Percentiles rank a stretch among this genome's conserved stretches.
phyloP scores from a whole-genome alignment of 345 rosid genomes.

The Mercurialis annua region DNA sequence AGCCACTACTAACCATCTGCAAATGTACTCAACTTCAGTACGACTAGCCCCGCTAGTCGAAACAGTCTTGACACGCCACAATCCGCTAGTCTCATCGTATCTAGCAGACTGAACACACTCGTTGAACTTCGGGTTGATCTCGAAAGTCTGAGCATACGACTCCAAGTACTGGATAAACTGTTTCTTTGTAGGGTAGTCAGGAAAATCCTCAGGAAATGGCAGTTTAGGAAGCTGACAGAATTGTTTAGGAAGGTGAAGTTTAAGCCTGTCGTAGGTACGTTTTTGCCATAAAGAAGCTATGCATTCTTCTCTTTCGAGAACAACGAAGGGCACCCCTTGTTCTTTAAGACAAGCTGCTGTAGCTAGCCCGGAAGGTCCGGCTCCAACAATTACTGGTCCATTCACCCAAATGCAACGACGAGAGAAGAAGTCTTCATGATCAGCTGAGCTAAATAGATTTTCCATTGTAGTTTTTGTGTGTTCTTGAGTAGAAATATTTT shows the following conservation, averaged over 20 bases:
- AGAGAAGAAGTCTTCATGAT: conserved; percentile 26
- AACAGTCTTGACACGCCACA: conserved; percentile 72
- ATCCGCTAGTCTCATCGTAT: conserved; percentile 72
- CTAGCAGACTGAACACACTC: conserved; percentile 77
- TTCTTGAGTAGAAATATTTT: background rate
- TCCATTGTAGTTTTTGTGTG: conserved; percentile 4
- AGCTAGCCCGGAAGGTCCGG: conserved; percentile 45
- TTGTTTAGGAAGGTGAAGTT: conserved; percentile 51
- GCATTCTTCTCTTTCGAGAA: conserved; percentile 47
- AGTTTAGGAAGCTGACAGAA: conserved; percentile 50
- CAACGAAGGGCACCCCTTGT: conserved; percentile 44
- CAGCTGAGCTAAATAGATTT: conserved; percentile 12
- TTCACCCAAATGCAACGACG: conserved; percentile 38
- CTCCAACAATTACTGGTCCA: conserved; percentile 45
- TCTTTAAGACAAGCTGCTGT: conserved; percentile 43
- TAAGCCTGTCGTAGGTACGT: conserved; percentile 47
- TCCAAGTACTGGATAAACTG: conserved; percentile 49
- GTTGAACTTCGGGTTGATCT: conserved; percentile 70
- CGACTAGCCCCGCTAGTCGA: conserved; percentile 33
- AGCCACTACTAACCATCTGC: conserved; percentile 94
- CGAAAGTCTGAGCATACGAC: conserved; percentile 38
- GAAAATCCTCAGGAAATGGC: conserved; percentile 43
- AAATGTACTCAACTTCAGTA: conserved; percentile 72
- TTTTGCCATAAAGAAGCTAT: conserved; percentile 51
- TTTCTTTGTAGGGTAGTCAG: conserved; percentile 37